Percentiles rank a stretch among this genome's conserved stretches.
phyloP scores from a whole-genome alignment of 495 filamentous ascomycete species.

The Diplogelasinospora grovesii region DNA sequence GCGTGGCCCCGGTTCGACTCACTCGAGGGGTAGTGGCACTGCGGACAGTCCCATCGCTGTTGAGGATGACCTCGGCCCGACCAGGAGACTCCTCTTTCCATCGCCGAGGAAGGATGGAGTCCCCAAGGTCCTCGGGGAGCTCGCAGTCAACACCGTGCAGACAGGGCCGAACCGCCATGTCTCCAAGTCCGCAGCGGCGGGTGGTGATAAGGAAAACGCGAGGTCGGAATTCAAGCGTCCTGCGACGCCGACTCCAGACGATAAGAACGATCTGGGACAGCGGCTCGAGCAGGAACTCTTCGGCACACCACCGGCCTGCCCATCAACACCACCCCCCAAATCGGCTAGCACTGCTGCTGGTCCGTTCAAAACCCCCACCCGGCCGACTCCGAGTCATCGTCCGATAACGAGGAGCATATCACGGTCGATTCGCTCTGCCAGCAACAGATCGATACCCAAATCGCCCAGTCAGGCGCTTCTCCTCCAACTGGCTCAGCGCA shows the following conservation, averaged over 20 bases:
- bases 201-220: conserved; percentile 34
- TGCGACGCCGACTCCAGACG: conserved; percentile 19
- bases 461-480: conserved; percentile 31
- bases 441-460: conserved; percentile 23
- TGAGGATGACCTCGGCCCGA: conserved; percentile 54
- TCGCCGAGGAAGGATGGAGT: conserved; percentile 53
- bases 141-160: conserved; percentile 51
- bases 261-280: conserved; percentile 43
- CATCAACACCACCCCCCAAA: conserved; percentile 58
- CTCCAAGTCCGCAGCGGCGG: conserved; percentile 27
- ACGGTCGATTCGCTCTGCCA: conserved; percentile 40
- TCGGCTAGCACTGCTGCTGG: conserved; percentile 35
- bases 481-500: conserved; percentile 28
- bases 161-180: conserved; percentile 26
- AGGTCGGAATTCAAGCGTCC: conserved; percentile 9
- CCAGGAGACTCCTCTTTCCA: conserved; percentile 77
- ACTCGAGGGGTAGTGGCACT: conserved; percentile 49
- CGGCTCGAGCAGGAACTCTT: conserved; percentile 55
- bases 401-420: conserved; percentile 52
- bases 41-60: conserved; percentile 56
- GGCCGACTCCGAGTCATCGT: conserved; percentile 50
- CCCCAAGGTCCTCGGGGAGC: conserved; percentile 52
- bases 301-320: conserved; percentile 40
- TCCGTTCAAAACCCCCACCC: conserved; percentile 50
- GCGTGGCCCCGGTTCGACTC: conserved; percentile 31